Evolutionary conservation across 225 moss, liverwort and hornwort genomes (phyloP).

Genomic region (Pleurozium schreberi): DNA sequence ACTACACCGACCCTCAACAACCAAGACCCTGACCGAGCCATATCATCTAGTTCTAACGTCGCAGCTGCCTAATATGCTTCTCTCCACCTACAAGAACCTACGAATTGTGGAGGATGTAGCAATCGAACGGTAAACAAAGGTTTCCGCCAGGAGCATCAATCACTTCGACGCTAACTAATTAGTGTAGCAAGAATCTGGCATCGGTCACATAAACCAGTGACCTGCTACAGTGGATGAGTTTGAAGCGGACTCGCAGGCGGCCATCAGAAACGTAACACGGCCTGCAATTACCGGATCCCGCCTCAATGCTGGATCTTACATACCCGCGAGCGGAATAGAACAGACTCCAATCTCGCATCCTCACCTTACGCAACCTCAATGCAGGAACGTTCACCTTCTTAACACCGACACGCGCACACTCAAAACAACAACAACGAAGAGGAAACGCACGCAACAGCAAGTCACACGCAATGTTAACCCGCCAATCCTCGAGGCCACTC

Average conservation of each 20-base stretch:
- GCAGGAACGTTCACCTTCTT: background rate
- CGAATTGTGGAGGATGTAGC: background rate
- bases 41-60: background rate
- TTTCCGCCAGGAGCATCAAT: background rate
- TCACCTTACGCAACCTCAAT: background rate
- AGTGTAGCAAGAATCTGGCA: background rate
- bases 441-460: background rate
- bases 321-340: background rate
- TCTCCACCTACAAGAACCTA: background rate
- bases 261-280: background rate
- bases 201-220: background rate
- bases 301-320: conserved; percentile 7
- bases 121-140: background rate
- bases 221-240: background rate
- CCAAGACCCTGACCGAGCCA: background rate
- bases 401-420: background rate
- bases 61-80: background rate
- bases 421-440: background rate
- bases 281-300: conserved; percentile 5
- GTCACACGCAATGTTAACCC: background rate
- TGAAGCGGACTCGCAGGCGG: background rate
- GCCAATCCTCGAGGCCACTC: background rate
- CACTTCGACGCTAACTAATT: background rate
- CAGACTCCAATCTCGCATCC: background rate
- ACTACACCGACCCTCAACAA: background rate